Conservation (phyloP, 345 rosid species). For the Ricinus communis region DNA sequence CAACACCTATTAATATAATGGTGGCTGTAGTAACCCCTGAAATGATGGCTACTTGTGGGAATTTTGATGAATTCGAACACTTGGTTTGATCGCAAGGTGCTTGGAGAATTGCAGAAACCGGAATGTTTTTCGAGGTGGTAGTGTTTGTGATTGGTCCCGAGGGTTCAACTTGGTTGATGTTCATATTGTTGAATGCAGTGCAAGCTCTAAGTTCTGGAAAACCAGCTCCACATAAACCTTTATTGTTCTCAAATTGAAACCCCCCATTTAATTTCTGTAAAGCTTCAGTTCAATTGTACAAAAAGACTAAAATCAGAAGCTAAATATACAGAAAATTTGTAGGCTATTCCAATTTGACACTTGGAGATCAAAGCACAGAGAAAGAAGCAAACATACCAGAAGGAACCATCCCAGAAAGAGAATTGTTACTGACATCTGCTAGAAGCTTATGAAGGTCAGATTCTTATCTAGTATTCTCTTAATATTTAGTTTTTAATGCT, state of each 20-base stretch:
- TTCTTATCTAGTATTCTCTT: too few species aligned
- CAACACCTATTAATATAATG: slow-evolving; percentile 40
- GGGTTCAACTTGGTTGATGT: slow-evolving; percentile 40
- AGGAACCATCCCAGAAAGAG: slow-evolving; percentile 71
- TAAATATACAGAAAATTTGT: too few species aligned
- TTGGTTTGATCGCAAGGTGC: slow-evolving; percentile 48
- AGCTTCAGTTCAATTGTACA: slow-evolving; percentile 35
- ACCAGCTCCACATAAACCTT: slow-evolving; percentile 60
- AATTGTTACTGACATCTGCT: slow-evolving; percentile 79
- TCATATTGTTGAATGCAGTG: slow-evolving; percentile 34
- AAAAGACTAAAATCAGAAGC: too few species aligned
- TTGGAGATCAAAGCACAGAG: neutral
- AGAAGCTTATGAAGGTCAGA: too few species aligned
- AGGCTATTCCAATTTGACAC: neutral
- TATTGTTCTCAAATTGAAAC: slow-evolving; percentile 63
- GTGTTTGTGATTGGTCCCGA: slow-evolving; percentile 22
- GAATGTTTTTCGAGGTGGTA: slow-evolving; percentile 20
- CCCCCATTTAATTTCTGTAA: slow-evolving; percentile 58
- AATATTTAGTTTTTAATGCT: too few species aligned
- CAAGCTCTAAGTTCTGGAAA: slow-evolving; percentile 58
- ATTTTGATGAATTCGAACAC: slow-evolving; percentile 53
- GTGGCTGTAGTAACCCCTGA: slow-evolving; percentile 50
- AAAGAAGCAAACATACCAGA: slow-evolving; percentile 43
- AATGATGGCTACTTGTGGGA: slow-evolving; percentile 53
- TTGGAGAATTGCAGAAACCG: slow-evolving; percentile 31